Evolutionary conservation across 2,329 filamentous ascomycete species (phyloP).

Genomic region (Chaetomiaceae sp.): DNA sequence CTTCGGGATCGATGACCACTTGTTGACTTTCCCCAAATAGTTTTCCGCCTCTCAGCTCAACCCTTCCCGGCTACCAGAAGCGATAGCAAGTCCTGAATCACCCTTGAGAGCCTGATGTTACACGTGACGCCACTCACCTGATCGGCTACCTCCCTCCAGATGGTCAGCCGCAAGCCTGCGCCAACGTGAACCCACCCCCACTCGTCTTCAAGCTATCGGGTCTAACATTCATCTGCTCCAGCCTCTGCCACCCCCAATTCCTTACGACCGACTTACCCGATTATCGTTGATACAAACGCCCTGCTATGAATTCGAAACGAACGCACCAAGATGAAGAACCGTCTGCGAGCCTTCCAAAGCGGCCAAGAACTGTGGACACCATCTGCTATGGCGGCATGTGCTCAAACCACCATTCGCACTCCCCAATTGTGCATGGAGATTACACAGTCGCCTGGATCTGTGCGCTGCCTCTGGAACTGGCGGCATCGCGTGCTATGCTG

Average conservation of each 20-base stretch:
- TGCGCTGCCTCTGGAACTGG: too few species aligned
- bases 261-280: conserved; percentile 9
- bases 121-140: neutral
- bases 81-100: neutral
- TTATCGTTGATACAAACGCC: conserved; percentile 9
- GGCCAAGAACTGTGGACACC: conserved; percentile 8
- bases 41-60: too few species aligned
- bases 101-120: neutral
- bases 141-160: conserved; percentile 1
- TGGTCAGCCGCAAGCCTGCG: neutral
- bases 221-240: conserved; percentile 7
- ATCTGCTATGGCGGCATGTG: too few species aligned
- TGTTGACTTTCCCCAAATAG: too few species aligned
- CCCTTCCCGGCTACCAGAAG: too few species aligned
- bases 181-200: neutral
- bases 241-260: conserved; percentile 4
- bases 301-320: conserved; percentile 10
- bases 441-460: too few species aligned
- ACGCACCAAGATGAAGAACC: conserved; percentile 9
- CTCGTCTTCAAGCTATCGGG: conserved; percentile 2
- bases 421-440: too few species aligned
- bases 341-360: conserved; percentile 10
- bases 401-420: too few species aligned
- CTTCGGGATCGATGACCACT: too few species aligned
- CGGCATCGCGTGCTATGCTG: too few species aligned